Evolutionary conservation across 768 basidiomycete genomes (phyloP), one percentile per base, ranked within the genome.

Genomic region (Hebeloma cylindrosporum): DNA sequence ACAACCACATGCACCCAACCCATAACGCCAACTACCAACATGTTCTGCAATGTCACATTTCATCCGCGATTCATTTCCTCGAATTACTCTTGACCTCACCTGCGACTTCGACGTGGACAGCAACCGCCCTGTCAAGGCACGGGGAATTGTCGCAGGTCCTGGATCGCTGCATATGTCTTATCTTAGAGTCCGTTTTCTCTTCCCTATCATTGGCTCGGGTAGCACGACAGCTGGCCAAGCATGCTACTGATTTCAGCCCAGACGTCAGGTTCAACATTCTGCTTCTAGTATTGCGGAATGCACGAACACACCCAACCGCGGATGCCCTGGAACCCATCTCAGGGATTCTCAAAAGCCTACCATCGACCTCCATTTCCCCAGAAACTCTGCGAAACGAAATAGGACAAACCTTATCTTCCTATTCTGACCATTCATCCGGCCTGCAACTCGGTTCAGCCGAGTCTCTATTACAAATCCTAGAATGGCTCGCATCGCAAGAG

Each of bases 401-500:
- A 31, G 71, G 73, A 13, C 60, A 59, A 21, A 54, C 59, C 21
- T 50, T 74, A 8, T 52, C 60, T 1, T 48, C 60, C 10, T 66
- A 62, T 47, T 55, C 67, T 2, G 56, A 63, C 16, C 59, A 56
- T 26, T 40, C 58, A 5, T 42, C 53, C 3, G 50, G 52, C 8
- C 43, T 79, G 14, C 65, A 70, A 36, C 45, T 53, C 28, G 67
- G 70, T 14, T 65, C 57, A 1, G 70, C 78, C 10, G 67, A 68
- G 17, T 57, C 56, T 5, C 48, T 73, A 7, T 56, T 81, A 13
- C 60, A 68, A 3, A 63, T 79, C 1, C 65, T 86, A n/a, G 66
- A 72, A 41, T 85, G 83, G 82, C 65, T 83, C n/a, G 54, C 68
- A 9, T 60, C 67, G 3, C 74, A 76, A 32, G 66, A 66, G 4